Percentiles rank a stretch among this genome's conserved stretches.
phyloP scores from a whole-genome alignment of 1,284 basidiomycete genomes.

The Tilletia walkeri region DNA sequence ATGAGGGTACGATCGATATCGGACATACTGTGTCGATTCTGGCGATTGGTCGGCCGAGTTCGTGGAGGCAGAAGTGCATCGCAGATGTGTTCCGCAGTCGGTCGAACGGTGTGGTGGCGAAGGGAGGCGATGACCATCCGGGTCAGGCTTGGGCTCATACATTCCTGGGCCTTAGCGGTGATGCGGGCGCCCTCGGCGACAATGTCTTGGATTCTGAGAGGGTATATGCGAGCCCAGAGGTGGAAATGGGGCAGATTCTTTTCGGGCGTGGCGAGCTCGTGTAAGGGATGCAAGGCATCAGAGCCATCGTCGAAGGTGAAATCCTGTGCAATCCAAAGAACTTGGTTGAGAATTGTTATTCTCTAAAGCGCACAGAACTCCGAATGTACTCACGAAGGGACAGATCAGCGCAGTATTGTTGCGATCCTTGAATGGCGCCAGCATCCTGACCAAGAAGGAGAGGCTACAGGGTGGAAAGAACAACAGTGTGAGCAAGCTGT shows the following conservation, averaged over 20 bases:
- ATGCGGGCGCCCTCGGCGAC: slow-evolving; percentile 1
- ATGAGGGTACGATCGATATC: too few species aligned
- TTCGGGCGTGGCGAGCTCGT: slow-evolving; percentile 31
- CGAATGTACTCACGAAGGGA: slow-evolving; percentile 27
- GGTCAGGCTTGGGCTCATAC: slow-evolving; percentile 1
- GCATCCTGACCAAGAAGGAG: slow-evolving; percentile 33
- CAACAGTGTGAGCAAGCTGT: neutral
- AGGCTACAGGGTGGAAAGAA: neutral
- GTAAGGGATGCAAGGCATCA: slow-evolving; percentile 32
- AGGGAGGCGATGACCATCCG: neutral
- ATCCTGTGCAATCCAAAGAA: slow-evolving; percentile 17
- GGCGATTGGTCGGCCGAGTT: too few species aligned
- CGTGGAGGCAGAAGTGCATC: too few species aligned
- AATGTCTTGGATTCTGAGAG: slow-evolving; percentile 29
- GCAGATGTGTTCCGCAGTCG: slow-evolving; percentile 3
- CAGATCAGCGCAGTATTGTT: slow-evolving; percentile 36
- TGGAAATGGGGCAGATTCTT: slow-evolving; percentile 39
- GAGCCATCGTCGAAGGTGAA: slow-evolving; percentile 40
- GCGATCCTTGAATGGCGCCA: slow-evolving; percentile 26
- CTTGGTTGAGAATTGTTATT: neutral
- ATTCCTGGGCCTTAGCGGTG: neutral
- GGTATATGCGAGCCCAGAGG: slow-evolving; percentile 39
- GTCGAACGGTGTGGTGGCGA: neutral
- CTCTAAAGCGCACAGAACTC: neutral
- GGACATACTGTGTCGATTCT: too few species aligned